Base-by-base conservation (phyloP, 495 filamentous ascomycete genomes). In the Haplographium delicatum region DNA sequence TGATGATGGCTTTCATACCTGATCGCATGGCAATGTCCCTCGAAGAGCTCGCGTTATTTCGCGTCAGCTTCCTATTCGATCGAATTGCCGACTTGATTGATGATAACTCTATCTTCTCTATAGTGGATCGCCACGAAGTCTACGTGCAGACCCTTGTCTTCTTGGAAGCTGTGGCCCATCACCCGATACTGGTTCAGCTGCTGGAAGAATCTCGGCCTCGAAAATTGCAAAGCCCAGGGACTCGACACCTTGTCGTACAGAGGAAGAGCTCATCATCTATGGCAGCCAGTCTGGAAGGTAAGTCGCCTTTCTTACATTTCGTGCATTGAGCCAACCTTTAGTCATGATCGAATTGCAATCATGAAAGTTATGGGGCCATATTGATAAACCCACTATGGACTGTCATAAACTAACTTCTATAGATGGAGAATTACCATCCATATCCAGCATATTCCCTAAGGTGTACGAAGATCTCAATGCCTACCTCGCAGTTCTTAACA, bases 91-190 rank as follows among this genome's bases (percentile, higher is more conserved):
- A 44, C 7, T 16, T 59, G 20, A 30, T 59, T 20, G 51, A 43
- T 8, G 54, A 59, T 48, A 51, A 59, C 16, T 59, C 56, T 1
- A 54, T 59, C 22, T 30, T 22, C 9, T 51, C 54, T 34, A 43
- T 59, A 11, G 44, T 37, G 6, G 20, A 54, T 11, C 31, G 56
- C 23, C 18, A 25, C 18, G 40, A 45, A 0, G 34, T 59, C 28
- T 59, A 51, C 23, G n/a, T n/a, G n/a, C n/a, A n/a, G n/a, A n/a
- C n/a, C n/a, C n/a, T n/a, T n/a, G n/a, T n/a, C n/a, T n/a, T n/a
- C n/a, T n/a, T n/a, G n/a, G n/a, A n/a, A n/a, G n/a, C n/a, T n/a
- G 44, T 54, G 15, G 44, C 50, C 6, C 38, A 50, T 10, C 19
- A 44, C 22, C 33, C 45, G 5, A 24, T 26, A 11, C 31, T 59